Evolutionary conservation across 257 asterid species (phyloP), one percentile per base, ranked within the genome.

Genomic region (Nicotiana noctiflora): DNA sequence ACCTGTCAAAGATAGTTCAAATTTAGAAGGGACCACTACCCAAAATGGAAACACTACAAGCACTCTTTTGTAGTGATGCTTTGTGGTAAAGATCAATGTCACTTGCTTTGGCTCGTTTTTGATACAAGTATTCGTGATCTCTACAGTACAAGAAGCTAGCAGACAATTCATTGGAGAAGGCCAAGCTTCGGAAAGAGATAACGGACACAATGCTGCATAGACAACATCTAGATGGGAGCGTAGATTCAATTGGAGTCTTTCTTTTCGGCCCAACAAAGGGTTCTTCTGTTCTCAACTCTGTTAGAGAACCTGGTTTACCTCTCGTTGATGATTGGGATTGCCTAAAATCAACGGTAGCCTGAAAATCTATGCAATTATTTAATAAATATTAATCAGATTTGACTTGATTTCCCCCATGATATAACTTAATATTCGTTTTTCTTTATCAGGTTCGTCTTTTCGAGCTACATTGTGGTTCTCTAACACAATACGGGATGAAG

Each of bases 251-350:
- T 3, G 97, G 96, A 17, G 11, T 85, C 25, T 21, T 90, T 68
- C 77, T 95, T 65, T 95, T 95, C 9, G 96, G 99, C 8, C 91
- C 92, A 0, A 88, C 70, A n/a, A 86, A 83, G 63, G 89, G 92
- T 6, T 79, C 90, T 2, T 76, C 90, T 7, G 31, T 84, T 37
- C 92, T 93, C 8, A 86, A 82, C 46, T 78, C 86, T 4, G 82
- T 82, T n/a, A 84, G 98, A 61, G 83, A 52, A 5, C 82, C 10
- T 0, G 93, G 96, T 5, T 78, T 80, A 51, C 97, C 99, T 31
- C 85, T 95, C 1, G 97, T 86, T 0, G 97, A 95, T 72, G 98
- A 95, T 74, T 95, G 98, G 98, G 93, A 89, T 14, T 93, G 98
- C 80, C 83, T 95, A 64, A 95, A 95, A 83, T 88, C 97, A 64